Conservation (phyloP, 2,329 filamentous ascomycete genomes). For the Coleophoma crateriformis region DNA sequence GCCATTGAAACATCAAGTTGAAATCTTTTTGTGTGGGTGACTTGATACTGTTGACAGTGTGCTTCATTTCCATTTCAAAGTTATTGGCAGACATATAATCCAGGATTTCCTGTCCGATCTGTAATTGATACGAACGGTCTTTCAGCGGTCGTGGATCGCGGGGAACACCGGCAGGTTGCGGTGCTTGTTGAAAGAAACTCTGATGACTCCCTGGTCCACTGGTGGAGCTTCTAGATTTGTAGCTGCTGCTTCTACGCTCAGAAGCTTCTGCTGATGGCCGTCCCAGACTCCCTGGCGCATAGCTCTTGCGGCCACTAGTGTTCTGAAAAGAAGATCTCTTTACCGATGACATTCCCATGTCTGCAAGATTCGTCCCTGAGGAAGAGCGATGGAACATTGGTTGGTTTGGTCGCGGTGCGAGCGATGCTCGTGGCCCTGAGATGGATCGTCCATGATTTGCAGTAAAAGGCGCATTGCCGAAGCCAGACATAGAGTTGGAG, state of each 20-base stretch:
- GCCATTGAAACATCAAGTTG: constrained; percentile 95
- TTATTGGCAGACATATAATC: constrained; percentile 92
- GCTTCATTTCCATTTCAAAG: constrained; percentile 97
- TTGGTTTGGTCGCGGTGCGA: constrained; percentile 81
- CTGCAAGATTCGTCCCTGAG: constrained; percentile 73
- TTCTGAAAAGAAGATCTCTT: constrained; percentile 78
- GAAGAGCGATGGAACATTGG: constrained; percentile 82
- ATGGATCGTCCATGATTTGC: constrained; percentile 74
- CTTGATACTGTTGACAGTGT: constrained; percentile 83
- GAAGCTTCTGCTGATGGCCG: constrained; percentile 34
- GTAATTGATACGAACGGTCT: constrained; percentile 72
- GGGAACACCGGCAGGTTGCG: constrained; percentile 74
- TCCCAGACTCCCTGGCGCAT: constrained; percentile 34
- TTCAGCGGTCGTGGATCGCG: constrained; percentile 82
- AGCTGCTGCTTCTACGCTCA: constrained; percentile 76
- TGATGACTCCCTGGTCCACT: constrained; percentile 69
- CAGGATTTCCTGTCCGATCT: constrained; percentile 82
- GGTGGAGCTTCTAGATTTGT: constrained; percentile 64
- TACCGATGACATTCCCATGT: constrained; percentile 76
- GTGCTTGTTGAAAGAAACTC: constrained; percentile 90
- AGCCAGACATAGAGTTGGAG: constrained; percentile 69
- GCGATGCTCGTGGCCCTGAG: constrained; percentile 79
- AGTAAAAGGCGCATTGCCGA: constrained; percentile 57
- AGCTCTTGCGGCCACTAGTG: constrained; percentile 55
- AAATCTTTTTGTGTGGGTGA: constrained; percentile 98